Evolutionary conservation across 2,329 filamentous ascomycete species (phyloP).

Genomic region (Fusarium oligoseptatum): DNA sequence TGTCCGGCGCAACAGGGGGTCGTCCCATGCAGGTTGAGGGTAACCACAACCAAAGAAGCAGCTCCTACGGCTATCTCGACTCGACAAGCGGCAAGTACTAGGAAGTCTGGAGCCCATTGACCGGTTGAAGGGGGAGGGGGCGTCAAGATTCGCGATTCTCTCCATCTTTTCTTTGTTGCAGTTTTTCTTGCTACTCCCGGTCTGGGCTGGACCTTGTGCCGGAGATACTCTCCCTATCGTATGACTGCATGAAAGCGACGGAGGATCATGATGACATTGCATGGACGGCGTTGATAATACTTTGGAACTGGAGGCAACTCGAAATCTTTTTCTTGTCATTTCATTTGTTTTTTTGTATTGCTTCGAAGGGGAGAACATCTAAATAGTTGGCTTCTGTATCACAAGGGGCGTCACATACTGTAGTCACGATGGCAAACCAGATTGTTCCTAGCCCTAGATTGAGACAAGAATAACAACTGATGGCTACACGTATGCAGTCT

Average conservation of each 20-base stretch:
- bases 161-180: constrained; percentile 20
- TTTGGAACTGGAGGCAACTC: constrained; percentile 38
- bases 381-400: constrained; percentile 16
- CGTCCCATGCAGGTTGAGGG: constrained; percentile 44
- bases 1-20: constrained; percentile 42
- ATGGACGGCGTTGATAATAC: constrained; percentile 31
- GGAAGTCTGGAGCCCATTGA: constrained; percentile 35
- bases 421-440: constrained; percentile 41
- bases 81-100: constrained; percentile 43
- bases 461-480: constrained; percentile 35
- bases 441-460: constrained; percentile 39
- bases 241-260: constrained; percentile 41
- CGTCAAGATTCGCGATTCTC: neutral
- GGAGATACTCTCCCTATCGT: constrained; percentile 39
- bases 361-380: constrained; percentile 5
- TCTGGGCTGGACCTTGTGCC: constrained; percentile 45
- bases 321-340: constrained; percentile 24
- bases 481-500: constrained; percentile 3
- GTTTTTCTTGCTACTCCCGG: constrained; percentile 38
- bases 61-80: constrained; percentile 54
- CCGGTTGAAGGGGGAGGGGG: constrained; percentile 15
- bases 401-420: constrained; percentile 11
- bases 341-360: constrained; percentile 29
- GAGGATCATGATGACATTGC: constrained; percentile 13
- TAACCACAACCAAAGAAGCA: constrained; percentile 52